Conservation (phyloP, 257 asterid species). For the Ballota nigra region DNA sequence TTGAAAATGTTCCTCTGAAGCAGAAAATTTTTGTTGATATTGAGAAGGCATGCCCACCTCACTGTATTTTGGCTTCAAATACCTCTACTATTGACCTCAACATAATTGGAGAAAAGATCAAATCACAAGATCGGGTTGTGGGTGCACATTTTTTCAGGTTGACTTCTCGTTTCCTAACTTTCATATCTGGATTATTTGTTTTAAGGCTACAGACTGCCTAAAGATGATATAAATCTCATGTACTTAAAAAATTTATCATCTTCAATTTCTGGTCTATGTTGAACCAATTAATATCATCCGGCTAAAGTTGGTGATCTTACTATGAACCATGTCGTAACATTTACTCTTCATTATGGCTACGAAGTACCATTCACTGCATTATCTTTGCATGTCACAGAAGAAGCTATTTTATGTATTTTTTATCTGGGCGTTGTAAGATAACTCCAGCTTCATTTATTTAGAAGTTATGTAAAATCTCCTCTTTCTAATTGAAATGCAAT, state of each 20-base stretch:
- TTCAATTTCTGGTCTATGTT: neutral
- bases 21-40: slow-evolving; percentile 78
- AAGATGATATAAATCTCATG: neutral
- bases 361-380: neutral
- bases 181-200: too few species aligned
- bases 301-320: neutral
- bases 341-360: neutral
- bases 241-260: neutral
- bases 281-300: too few species aligned
- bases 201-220: too few species aligned
- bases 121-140: slow-evolving; percentile 79
- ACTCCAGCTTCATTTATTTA: slow-evolving; percentile 18
- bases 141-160: slow-evolving; percentile 99
- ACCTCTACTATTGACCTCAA: slow-evolving; percentile 95
- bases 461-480: slow-evolving; percentile 1
- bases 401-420: slow-evolving; percentile 12
- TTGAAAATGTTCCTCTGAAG: slow-evolving; percentile 75
- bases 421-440: slow-evolving; percentile 13
- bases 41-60: slow-evolving; percentile 90
- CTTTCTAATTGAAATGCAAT: slow-evolving; percentile 28
- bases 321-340: neutral
- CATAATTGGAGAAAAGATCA: slow-evolving; percentile 66
- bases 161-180: slow-evolving; percentile 9
- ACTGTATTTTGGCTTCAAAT: slow-evolving; percentile 92
- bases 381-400: neutral